Evolutionary conservation across 176 grass and related monocot genomes (phyloP).

Genomic region (Dendrocalamus sinicus): DNA sequence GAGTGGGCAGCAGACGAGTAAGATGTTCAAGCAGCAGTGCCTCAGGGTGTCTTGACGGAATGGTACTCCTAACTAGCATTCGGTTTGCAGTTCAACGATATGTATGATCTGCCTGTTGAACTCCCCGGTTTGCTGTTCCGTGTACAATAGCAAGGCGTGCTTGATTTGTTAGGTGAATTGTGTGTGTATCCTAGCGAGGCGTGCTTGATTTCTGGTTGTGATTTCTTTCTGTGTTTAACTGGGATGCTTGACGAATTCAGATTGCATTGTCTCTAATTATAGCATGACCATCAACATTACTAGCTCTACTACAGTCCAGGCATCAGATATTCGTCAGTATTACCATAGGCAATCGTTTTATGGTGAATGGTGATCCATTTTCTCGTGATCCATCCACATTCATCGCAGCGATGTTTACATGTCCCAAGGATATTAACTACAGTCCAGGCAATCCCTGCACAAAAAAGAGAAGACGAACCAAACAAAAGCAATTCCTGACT

Average conservation of each 20-base stretch:
- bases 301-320: neutral
- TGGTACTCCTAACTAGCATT: neutral
- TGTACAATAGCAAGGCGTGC: conserved; percentile 6
- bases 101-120: neutral
- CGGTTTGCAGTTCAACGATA: neutral
- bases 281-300: neutral
- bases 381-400: neutral
- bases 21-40: conserved; percentile 63
- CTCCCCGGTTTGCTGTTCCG: neutral
- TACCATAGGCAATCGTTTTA: neutral
- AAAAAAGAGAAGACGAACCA: neutral
- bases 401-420: neutral
- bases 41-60: conserved; percentile 55
- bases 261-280: neutral
- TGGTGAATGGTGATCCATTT: neutral
- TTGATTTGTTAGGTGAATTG: neutral
- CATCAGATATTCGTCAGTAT: neutral
- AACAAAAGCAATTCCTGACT: neutral
- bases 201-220: conserved; percentile 20
- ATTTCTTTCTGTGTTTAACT: neutral
- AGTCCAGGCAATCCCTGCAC: neutral
- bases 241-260: neutral
- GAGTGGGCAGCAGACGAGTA: conserved; percentile 59
- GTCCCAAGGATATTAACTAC: too few species aligned
- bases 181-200: neutral